A percentile compares a stretch with the other conserved stretches of the same genome.
Evolutionary conservation across 2,329 filamentous ascomycete species (phyloP).

Genomic region (Dothideomycetes sp.): DNA sequence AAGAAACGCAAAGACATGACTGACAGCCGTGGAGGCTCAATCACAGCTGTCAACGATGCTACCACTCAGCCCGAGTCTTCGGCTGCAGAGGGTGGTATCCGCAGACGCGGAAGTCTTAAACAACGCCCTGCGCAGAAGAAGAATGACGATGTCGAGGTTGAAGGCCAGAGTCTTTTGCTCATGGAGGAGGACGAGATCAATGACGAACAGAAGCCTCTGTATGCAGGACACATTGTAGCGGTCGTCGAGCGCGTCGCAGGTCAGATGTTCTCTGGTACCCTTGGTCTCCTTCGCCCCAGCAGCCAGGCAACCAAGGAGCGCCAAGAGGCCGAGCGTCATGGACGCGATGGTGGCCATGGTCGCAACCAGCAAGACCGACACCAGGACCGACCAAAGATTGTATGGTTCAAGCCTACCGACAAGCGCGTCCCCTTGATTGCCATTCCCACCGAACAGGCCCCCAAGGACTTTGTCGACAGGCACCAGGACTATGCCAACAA

Average conservation of each 20-base stretch:
- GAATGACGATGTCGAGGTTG: constrained; percentile 98
- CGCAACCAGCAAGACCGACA: constrained; percentile 69
- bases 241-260: constrained; percentile 94
- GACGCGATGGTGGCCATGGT: constrained; percentile 67
- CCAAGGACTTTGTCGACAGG: constrained; percentile 95
- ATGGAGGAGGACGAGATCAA: constrained; percentile 99
- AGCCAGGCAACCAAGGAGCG: constrained; percentile 99
- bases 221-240: constrained; percentile 92
- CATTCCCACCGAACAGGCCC: constrained; percentile 95
- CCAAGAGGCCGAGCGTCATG: constrained; percentile 90
- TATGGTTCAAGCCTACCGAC: constrained; percentile 99
- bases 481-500: constrained; percentile 95
- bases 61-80: constrained; percentile 46
- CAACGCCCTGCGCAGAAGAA: constrained; percentile 99
- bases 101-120: constrained; percentile 85
- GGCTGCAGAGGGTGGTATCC: constrained; percentile 71
- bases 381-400: constrained; percentile 98
- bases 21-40: constrained; percentile 72
- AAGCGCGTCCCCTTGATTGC: constrained; percentile 97
- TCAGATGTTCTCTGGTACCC: constrained; percentile 95
- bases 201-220: constrained; percentile 94
- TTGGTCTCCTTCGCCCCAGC: constrained; percentile 86
- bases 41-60: constrained; percentile 51
- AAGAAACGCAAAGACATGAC: constrained; percentile 99
- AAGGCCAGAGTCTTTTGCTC: constrained; percentile 89